phyloP scores from a whole-genome alignment of 164 flowering plant genomes.

The Sextonia rubra region DNA sequence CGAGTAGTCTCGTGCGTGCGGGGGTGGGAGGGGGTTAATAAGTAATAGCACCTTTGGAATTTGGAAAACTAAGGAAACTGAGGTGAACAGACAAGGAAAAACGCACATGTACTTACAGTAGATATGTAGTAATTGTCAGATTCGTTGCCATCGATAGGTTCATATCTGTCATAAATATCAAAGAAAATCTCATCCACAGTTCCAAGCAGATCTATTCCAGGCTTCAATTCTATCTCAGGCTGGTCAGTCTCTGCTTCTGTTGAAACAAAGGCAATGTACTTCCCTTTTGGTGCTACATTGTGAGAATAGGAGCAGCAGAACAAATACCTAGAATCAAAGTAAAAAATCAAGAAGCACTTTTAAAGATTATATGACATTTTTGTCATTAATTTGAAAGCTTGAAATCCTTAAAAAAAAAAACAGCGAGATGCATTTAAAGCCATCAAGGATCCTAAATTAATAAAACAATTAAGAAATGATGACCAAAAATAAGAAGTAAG shows the following conservation, averaged over 20 bases:
- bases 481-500: no score
- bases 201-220: slow-evolving; percentile 87
- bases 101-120: slow-evolving; percentile 41
- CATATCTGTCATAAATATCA: slow-evolving; percentile 84
- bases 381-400: no score
- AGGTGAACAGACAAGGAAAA: slow-evolving; percentile 1
- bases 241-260: slow-evolving; percentile 91
- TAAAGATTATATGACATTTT: no score
- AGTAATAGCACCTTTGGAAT: no score
- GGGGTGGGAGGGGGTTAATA: no score
- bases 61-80: background rate
- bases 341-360: background rate
- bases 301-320: slow-evolving; percentile 96
- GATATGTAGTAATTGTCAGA: slow-evolving; percentile 80
- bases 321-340: slow-evolving; percentile 56
- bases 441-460: no score
- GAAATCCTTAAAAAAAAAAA: no score
- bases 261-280: slow-evolving; percentile 88
- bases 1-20: no score
- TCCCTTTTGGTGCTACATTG: slow-evolving; percentile 94
- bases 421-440: no score
- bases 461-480: no score
- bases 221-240: slow-evolving; percentile 80
- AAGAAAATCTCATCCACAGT: slow-evolving; percentile 82
- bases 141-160: slow-evolving; percentile 48